Base-by-base conservation (phyloP, 441 rosid genomes). In the Eruca vesicaria region DNA sequence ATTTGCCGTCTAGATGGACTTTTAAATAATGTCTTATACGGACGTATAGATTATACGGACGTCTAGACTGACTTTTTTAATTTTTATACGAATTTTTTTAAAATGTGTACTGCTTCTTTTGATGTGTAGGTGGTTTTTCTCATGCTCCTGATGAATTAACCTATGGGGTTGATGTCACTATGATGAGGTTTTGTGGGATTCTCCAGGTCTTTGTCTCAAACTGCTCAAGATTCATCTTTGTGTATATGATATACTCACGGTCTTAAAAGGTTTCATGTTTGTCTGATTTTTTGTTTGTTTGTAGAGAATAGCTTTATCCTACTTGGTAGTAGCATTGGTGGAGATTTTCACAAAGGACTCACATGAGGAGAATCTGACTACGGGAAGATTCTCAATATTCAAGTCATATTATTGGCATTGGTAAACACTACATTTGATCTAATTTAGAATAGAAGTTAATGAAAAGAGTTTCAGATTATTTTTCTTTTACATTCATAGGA, bases 291-390 rank as follows among this genome's bases (percentile, higher is more conserved):
- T 32, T 75, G 36, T 6, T 57, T 72, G 9, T 56, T 23, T 72
- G 58, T 74, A 94, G 98, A 92, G 98, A 82, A 94, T 94, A 38
- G 97, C 98, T 66, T 79, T 94, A 52, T 88, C 97, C 61, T 94
- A 94, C 76, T 72, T 92, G 65, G 73, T 88, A 33, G 85, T 88
- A 82, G 83, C 95, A 38, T 52, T 92, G 69, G 75, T 86, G 28
- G 98, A 94, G 74, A 87, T 94, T 66, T 78, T 87, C 38, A 81
- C 85, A 19, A 88, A 82, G 84, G 75, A 73, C 64, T 36, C 57
- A 11, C 80, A 62, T 21, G 60, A 77, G 26, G 81, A 63, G 70
- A 82, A 78, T 78, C 69, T 59, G 5, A 67, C 84, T 41, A 63
- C 78, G 12, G 78, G 84, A 33, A 68, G 20, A 38, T 80, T 88